phyloP scores from a whole-genome alignment of 2,329 filamentous ascomycete genomes.

The Colletotrichum zoysiae region DNA sequence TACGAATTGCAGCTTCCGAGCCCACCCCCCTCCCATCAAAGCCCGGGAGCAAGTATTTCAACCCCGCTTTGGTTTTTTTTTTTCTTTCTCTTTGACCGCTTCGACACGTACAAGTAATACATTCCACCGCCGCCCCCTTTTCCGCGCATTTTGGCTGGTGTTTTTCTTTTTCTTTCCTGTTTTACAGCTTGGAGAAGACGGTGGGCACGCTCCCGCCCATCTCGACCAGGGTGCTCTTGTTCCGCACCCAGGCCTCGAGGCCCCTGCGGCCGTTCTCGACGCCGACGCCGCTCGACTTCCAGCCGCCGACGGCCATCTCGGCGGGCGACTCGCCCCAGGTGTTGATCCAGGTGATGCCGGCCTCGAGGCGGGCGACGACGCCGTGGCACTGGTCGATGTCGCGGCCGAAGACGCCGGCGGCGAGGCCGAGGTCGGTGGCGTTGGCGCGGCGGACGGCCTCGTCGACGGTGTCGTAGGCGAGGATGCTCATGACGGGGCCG shows the following conservation, averaged over 20 bases:
- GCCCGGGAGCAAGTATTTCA: not conserved
- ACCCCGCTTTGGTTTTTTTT: not conserved
- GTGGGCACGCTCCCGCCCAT: slow-evolving; percentile 78
- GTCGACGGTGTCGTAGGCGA: slow-evolving; percentile 78
- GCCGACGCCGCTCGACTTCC: slow-evolving; percentile 90
- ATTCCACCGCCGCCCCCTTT: not conserved
- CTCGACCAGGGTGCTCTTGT: slow-evolving; percentile 90
- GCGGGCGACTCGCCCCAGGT: slow-evolving; percentile 93
- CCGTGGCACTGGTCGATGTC: slow-evolving; percentile 81
- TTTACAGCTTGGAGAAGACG: slow-evolving; percentile 78
- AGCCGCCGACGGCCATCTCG: slow-evolving; percentile 92
- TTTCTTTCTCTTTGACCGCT: not conserved
- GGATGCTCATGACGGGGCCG: slow-evolving; percentile 86
- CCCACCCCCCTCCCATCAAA: not conserved
- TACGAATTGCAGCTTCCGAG: slow-evolving; percentile 7
- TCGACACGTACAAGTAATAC: not conserved
- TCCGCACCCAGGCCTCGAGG: slow-evolving; percentile 84
- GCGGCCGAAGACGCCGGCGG: slow-evolving; percentile 85
- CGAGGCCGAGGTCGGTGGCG: slow-evolving; percentile 80
- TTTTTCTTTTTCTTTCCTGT: not conserved
- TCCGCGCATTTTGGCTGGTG: not conserved
- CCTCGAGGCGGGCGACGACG: slow-evolving; percentile 78
- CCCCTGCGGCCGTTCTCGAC: slow-evolving; percentile 88
- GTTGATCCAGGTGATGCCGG: slow-evolving; percentile 93
- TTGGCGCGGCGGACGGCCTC: slow-evolving; percentile 82